phyloP scores from a whole-genome alignment of 441 rosid genomes.

The Mallotus japonicus region DNA sequence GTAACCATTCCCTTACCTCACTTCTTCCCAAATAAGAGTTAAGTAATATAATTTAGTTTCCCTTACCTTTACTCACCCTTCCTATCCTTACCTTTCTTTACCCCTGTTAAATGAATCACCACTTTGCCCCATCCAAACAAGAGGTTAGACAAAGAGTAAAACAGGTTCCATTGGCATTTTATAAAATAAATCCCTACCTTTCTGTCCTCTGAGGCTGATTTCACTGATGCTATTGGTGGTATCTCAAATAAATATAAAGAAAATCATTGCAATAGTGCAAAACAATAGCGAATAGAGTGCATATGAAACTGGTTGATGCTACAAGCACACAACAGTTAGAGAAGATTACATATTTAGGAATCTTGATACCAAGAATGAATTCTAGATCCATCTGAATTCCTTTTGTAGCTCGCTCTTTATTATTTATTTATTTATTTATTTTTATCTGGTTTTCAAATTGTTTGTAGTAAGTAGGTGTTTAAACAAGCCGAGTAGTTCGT shows the following conservation, averaged over 20 bases:
- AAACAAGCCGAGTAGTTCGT: too few species aligned
- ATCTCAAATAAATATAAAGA: conserved; percentile 21
- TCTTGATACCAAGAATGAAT: not conserved
- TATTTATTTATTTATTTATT: too few species aligned
- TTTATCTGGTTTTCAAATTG: too few species aligned
- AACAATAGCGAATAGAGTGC: conserved; percentile 41
- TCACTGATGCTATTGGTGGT: conserved; percentile 29
- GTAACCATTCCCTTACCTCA: too few species aligned
- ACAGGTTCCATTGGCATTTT: conserved; percentile 85
- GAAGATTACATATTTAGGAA: not conserved
- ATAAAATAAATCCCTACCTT: conserved; percentile 54
- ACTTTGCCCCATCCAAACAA: too few species aligned
- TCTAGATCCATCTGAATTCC: not conserved
- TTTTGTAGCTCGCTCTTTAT: not conserved
- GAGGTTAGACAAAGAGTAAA: conserved; percentile 65
- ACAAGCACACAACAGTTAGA: not conserved
- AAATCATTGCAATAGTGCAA: conserved; percentile 22
- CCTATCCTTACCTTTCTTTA: too few species aligned
- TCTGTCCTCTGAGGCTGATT: conserved; percentile 71
- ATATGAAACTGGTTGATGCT: not conserved
- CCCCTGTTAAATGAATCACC: too few species aligned
- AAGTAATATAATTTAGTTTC: too few species aligned
- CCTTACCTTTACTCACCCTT: too few species aligned
- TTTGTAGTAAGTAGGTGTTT: too few species aligned
- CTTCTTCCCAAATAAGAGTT: too few species aligned